A percentile compares a stretch with the other conserved stretches of the same genome.
Evolutionary conservation across 1,284 basidiomycete genomes (phyloP).

Genomic region (Ganoderma meredithae): DNA sequence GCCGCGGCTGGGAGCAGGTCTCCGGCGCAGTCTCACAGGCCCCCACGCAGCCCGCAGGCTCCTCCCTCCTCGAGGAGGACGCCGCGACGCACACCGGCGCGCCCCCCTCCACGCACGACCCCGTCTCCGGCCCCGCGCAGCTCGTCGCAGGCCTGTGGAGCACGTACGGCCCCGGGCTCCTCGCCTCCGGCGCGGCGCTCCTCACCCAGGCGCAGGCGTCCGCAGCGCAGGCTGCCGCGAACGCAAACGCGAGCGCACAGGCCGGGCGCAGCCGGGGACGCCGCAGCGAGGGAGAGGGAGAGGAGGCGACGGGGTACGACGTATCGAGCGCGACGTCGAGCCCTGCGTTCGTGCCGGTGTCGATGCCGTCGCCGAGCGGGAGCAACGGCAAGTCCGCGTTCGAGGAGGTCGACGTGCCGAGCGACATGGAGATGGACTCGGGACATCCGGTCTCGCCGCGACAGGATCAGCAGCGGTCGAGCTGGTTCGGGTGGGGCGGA

Average conservation of each 20-base stretch:
- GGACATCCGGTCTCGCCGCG: conserved; percentile 24
- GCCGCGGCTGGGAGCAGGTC: conserved; percentile 68
- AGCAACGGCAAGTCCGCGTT: conserved; percentile 48
- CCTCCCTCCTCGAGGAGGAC: conserved; percentile 37
- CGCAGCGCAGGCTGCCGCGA: conserved; percentile 33
- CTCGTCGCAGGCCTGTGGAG: conserved; percentile 72
- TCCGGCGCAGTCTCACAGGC: conserved; percentile 53
- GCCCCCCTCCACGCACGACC: conserved; percentile 58
- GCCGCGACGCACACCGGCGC: conserved; percentile 44
- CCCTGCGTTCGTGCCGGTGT: conserved; percentile 36
- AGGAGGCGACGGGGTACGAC: conserved; percentile 38
- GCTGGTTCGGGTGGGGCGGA: conserved; percentile 50
- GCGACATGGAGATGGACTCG: conserved; percentile 69
- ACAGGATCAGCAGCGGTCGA: conserved; percentile 37
- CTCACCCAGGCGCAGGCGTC: conserved; percentile 45
- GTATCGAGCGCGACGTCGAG: conserved; percentile 35
- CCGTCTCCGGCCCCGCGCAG: conserved; percentile 68
- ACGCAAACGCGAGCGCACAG: conserved; percentile 32
- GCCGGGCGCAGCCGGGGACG: conserved; percentile 44
- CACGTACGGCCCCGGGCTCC: conserved; percentile 75
- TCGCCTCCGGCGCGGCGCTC: conserved; percentile 70
- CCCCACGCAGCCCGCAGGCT: conserved; percentile 24
- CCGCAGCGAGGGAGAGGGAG: conserved; percentile 55
- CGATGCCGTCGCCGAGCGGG: conserved; percentile 49
- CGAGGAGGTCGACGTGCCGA: conserved; percentile 72